A percentile compares a stretch with the other conserved stretches of the same genome.
Evolutionary conservation across 768 basidiomycete species (phyloP).

Genomic region (Daedaleopsis sinensis): DNA sequence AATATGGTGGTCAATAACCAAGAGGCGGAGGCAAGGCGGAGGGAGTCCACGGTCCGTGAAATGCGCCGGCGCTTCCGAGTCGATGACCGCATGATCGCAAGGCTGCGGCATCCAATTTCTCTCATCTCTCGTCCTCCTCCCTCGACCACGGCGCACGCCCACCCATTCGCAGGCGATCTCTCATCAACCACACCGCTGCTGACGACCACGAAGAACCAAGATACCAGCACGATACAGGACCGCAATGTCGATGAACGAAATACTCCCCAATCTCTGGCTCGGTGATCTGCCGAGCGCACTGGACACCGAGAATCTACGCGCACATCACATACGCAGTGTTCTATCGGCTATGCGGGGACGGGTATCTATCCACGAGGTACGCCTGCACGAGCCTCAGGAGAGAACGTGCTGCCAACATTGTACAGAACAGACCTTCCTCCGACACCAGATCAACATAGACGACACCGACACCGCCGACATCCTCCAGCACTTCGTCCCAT

Average conservation of each 20-base stretch:
- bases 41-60: too few relatives aligned
- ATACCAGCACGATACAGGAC: not conserved
- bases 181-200: too few relatives aligned
- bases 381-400: constrained; percentile 14
- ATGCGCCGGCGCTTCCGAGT: too few relatives aligned
- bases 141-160: not conserved
- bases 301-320: constrained; percentile 60
- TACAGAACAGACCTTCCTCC: constrained; percentile 67
- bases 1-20: not conserved
- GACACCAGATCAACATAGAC: constrained; percentile 78
- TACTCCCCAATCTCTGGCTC: constrained; percentile 82
- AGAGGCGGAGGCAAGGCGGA: too few relatives aligned
- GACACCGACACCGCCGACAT: constrained; percentile 79
- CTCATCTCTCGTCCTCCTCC: too few relatives aligned
- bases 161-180: not conserved
- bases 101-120: too few relatives aligned
- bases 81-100: too few relatives aligned
- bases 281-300: constrained; percentile 77
- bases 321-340: constrained; percentile 76
- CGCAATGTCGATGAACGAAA: constrained; percentile 64
- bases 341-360: constrained; percentile 74
- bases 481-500: constrained; percentile 73
- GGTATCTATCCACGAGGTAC: constrained; percentile 65
- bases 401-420: constrained; percentile 2
- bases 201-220: too few relatives aligned